Evolutionary conservation across 2,329 filamentous ascomycete species (phyloP).

Genomic region (Xylariaceae sp.): DNA sequence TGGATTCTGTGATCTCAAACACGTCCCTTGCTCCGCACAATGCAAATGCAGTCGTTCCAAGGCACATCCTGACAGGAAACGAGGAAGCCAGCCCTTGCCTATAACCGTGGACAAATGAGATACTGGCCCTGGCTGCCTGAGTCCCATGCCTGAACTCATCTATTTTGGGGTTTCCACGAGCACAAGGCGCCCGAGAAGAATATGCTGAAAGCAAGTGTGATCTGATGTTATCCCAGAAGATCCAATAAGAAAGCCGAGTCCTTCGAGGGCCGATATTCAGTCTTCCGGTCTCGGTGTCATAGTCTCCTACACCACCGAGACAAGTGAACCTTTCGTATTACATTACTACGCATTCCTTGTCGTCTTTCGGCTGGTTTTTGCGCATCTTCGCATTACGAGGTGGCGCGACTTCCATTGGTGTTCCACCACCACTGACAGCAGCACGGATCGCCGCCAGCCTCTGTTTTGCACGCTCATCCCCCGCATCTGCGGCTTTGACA

Average conservation of each 20-base stretch:
- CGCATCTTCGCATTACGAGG: slow-evolving; percentile 47
- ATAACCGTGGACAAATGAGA: no score
- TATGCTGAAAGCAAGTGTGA: slow-evolving; percentile 14
- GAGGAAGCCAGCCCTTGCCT: no score
- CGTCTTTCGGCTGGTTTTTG: slow-evolving; percentile 36
- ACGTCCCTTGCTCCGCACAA: no score
- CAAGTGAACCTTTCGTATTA: slow-evolving; percentile 29
- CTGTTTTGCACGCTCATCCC: slow-evolving; percentile 84
- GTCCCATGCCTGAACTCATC: no score
- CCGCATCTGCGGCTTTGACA: slow-evolving; percentile 87
- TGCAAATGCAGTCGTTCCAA: no score
- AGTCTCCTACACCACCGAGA: slow-evolving; percentile 1
- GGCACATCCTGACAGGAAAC: no score
- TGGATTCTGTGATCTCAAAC: no score
- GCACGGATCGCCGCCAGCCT: slow-evolving; percentile 81
- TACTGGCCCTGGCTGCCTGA: no score
- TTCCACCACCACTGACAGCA: slow-evolving; percentile 60
- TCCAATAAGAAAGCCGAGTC: no score
- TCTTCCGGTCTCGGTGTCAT: no score
- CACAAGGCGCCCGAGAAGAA: slow-evolving; percentile 3
- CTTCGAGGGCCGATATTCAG: no score
- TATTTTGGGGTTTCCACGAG: neutral
- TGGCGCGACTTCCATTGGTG: slow-evolving; percentile 53
- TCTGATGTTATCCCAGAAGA: slow-evolving; percentile 14
- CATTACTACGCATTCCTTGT: slow-evolving; percentile 58